A percentile compares a stretch with the other conserved stretches of the same genome.
Evolutionary conservation across 2,329 filamentous ascomycete genomes (phyloP).

Genomic region (Gnomoniopsis sp.): DNA sequence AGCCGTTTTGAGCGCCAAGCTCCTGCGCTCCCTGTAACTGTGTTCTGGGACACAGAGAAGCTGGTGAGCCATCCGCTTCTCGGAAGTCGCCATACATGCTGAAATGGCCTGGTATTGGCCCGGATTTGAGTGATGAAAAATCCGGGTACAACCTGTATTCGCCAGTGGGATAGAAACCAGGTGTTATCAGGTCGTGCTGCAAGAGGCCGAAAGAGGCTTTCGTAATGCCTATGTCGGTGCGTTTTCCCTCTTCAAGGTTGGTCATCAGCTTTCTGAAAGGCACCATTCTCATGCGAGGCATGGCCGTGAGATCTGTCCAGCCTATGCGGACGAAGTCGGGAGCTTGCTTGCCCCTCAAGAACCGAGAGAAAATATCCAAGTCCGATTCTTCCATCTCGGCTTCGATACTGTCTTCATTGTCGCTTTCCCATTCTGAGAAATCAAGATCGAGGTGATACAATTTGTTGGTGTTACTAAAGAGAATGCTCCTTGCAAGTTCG

Average conservation of each 20-base stretch:
- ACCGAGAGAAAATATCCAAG: constrained; percentile 31
- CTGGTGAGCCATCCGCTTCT: constrained; percentile 47
- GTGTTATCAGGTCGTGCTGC: constrained; percentile 60
- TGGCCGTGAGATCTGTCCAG: constrained; percentile 77
- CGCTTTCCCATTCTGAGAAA: constrained; percentile 30
- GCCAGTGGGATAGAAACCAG: constrained; percentile 55
- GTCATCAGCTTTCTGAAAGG: constrained; percentile 56
- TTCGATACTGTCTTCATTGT: constrained; percentile 16
- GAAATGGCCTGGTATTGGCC: constrained; percentile 57
- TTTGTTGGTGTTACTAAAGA: constrained; percentile 76
- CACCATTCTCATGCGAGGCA: constrained; percentile 62
- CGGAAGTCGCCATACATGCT: constrained; percentile 67
- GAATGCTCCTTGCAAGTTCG: constrained; percentile 60
- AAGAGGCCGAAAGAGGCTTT: constrained; percentile 63
- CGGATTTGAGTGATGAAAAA: constrained; percentile 56
- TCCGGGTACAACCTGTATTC: constrained; percentile 67
- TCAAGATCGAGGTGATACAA: constrained; percentile 62
- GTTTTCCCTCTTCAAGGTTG: constrained; percentile 41
- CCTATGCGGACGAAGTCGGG: constrained; percentile 69
- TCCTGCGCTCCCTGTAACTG: constrained; percentile 55
- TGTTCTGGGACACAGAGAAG: constrained; percentile 62
- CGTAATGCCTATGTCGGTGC: constrained; percentile 56
- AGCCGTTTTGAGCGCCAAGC: constrained; percentile 45
- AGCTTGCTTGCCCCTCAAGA: constrained; percentile 45
- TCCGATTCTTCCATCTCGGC: constrained; percentile 27